phyloP scores from a whole-genome alignment of 2,329 filamentous ascomycete species.

The Diaporthe vaccinii region DNA sequence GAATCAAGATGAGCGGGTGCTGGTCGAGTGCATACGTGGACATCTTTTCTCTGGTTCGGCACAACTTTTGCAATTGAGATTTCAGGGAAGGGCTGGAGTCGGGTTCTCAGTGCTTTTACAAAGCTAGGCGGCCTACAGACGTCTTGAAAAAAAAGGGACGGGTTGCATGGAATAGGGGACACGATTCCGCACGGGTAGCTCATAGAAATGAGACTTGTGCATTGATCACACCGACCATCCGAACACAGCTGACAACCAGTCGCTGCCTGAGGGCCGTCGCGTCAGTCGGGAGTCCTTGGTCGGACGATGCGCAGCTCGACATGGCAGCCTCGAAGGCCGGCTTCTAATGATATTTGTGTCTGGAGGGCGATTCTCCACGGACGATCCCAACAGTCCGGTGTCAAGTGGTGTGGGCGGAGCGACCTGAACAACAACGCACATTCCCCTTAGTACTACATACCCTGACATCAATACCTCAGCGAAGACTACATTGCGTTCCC shows the following conservation, averaged over 20 bases:
- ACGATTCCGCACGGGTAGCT: slow-evolving; percentile 49
- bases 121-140: slow-evolving; percentile 40
- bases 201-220: slow-evolving; percentile 49
- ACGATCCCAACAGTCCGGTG: background rate
- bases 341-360: slow-evolving; percentile 9
- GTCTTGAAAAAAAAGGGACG: slow-evolving; percentile 41
- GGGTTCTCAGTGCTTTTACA: slow-evolving; percentile 43
- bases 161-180: slow-evolving; percentile 49
- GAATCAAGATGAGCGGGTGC: slow-evolving; percentile 39
- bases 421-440: background rate
- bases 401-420: background rate
- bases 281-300: background rate
- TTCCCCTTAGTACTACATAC: slow-evolving; percentile 17
- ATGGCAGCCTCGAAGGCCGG: background rate
- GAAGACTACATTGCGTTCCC: slow-evolving; percentile 2
- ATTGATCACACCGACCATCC: slow-evolving; percentile 43
- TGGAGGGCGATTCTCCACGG: background rate
- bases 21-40: slow-evolving; percentile 34
- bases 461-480: slow-evolving; percentile 2
- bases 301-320: background rate
- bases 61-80: slow-evolving; percentile 38
- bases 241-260: slow-evolving; percentile 17
- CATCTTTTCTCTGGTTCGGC: slow-evolving; percentile 34
- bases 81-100: slow-evolving; percentile 42
- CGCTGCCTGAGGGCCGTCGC: background rate